Evolutionary conservation across 225 moss, liverwort and hornwort genomes (phyloP), one percentile per base, ranked within the genome.

Genomic region (Physcomitrium patens): DNA sequence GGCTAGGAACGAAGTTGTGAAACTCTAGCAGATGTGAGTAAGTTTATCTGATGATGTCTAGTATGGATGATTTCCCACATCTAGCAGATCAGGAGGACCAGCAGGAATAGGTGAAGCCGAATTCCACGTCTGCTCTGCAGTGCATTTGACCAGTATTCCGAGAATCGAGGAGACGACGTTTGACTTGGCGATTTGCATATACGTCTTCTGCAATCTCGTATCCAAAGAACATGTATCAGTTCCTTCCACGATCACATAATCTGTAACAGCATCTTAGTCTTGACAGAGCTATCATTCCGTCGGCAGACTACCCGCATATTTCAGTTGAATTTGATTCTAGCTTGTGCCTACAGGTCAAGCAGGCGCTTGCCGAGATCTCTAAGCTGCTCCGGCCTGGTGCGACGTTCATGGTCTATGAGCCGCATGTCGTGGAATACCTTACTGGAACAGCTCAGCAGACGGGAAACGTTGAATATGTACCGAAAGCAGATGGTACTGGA

Each of bases 161-260:
- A 81, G 78, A 63, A 18, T 63, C 47, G 68, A 76, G 28, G 78
- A 82, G 64, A 53, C 58, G 8, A 37, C 13, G 26, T 79, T 79
- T 72, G 79, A 82, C 65, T 65, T 79, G 55, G 81, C 79, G 23
- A 82, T 85, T 54, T 55, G 17, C 68, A 72, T 81, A 58, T 85
- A 81, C 46, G 81, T 85, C 65, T 42, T 85, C 9, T 81, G 85
- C 72, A 85, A 85, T 71, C 19, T 85, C 13, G 45, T 58, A 44
- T 78, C 81, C 2, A 72, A 59, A 65, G 68, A 81, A n/a, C n/a
- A n/a, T 49, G 78, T 78, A 81, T 37, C 7, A 0, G 7, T 37
- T 37, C 31, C 31, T 37, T 37, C 31, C 7, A 4, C 31, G 5
- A 37, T 37, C 7, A 37, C 31, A 37, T 4, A 37, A 37, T 37